Conservation (phyloP, 805 yeast species). For the Cyberlindnera japonica region DNA sequence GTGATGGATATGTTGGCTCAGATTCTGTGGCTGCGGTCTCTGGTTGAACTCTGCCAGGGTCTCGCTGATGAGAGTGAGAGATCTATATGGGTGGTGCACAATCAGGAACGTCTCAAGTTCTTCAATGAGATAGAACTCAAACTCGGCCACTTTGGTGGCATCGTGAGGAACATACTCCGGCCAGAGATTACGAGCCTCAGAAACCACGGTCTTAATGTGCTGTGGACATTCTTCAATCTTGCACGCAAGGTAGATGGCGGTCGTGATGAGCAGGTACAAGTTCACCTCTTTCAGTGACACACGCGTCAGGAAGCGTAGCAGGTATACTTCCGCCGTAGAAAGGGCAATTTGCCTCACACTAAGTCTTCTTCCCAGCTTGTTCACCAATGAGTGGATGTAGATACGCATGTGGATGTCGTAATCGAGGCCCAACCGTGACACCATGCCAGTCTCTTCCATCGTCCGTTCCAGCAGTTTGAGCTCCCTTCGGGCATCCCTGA, state of each 20-base stretch:
- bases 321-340: slow-evolving; percentile 84
- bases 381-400: slow-evolving; percentile 70
- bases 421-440: slow-evolving; percentile 38
- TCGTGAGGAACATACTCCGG: slow-evolving; percentile 94
- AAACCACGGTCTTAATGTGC: slow-evolving; percentile 77
- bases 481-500: slow-evolving; percentile 42
- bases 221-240: slow-evolving; percentile 95
- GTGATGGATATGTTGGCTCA: too few relatives aligned
- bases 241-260: slow-evolving; percentile 85
- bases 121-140: slow-evolving; percentile 90
- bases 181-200: slow-evolving; percentile 88
- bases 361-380: slow-evolving; percentile 74
- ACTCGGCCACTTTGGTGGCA: slow-evolving; percentile 86
- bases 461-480: slow-evolving; percentile 36
- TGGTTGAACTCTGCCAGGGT: slow-evolving; percentile 25
- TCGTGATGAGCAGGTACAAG: slow-evolving; percentile 72
- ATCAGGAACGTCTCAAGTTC: slow-evolving; percentile 72
- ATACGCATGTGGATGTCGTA: slow-evolving; percentile 61
- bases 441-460: slow-evolving; percentile 38
- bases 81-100: slow-evolving; percentile 73
- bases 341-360: slow-evolving; percentile 78
- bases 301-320: slow-evolving; percentile 70
- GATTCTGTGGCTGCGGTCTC: slow-evolving; percentile 2
- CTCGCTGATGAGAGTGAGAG: slow-evolving; percentile 50
- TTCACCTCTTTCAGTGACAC: slow-evolving; percentile 80